Percentiles rank a stretch among this genome's conserved stretches.
Evolutionary conservation across 2,329 filamentous ascomycete species (phyloP).

Genomic region (Ustulina deusta): DNA sequence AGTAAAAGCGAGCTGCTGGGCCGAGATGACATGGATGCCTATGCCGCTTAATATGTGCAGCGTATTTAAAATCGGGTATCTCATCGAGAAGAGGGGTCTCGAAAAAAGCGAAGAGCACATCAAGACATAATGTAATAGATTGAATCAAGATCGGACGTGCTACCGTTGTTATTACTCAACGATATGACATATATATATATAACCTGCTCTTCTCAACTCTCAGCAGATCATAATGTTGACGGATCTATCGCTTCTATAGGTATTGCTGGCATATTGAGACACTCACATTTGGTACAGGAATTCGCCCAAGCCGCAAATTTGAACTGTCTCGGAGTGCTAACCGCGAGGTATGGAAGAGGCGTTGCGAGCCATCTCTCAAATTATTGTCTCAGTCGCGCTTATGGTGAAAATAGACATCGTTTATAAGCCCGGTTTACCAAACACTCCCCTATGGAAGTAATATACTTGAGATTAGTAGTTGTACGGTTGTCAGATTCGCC

Average conservation of each 20-base stretch:
- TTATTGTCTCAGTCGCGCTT: slow-evolving; percentile 20
- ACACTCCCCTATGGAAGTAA: not conserved
- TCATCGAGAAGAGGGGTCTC: slow-evolving; percentile 26
- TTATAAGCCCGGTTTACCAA: not conserved
- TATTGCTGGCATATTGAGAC: slow-evolving; percentile 6
- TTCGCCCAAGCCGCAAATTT: slow-evolving; percentile 4
- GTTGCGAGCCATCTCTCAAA: slow-evolving; percentile 5
- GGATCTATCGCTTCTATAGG: not conserved
- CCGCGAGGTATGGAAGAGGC: not conserved
- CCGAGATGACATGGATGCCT: slow-evolving; percentile 10
- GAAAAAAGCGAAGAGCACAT: not conserved
- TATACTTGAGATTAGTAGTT: not conserved
- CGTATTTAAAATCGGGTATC: slow-evolving; percentile 3
- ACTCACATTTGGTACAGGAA: slow-evolving; percentile 15
- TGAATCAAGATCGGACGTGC: not conserved
- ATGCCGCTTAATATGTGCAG: slow-evolving; percentile 21
- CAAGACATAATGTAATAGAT: slow-evolving; percentile 4
- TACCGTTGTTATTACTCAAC: not conserved
- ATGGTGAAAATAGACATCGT: slow-evolving; percentile 1
- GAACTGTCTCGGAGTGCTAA: slow-evolving; percentile 22
- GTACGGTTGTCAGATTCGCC: not conserved
- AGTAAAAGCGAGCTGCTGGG: slow-evolving; percentile 34
- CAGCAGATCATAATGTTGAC: not conserved
- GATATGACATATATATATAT: slow-evolving; percentile 26
- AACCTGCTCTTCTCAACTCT: not conserved